These are phyloP conservation scores for Rhododendron simsii DNA, from an alignment of 148 eudicot genomes.

Conservation along the genomic window DNA sequence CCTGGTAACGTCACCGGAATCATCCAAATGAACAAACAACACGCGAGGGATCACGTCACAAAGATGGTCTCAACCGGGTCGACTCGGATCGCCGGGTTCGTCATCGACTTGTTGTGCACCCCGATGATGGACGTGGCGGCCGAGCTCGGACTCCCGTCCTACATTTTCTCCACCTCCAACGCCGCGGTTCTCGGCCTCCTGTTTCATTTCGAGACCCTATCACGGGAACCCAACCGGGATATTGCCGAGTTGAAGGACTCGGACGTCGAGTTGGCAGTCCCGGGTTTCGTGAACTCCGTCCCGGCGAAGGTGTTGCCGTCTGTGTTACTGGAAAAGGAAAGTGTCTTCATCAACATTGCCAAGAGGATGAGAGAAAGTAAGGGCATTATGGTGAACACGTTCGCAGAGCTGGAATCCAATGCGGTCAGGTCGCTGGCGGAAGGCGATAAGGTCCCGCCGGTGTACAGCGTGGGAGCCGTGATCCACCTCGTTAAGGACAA, in stretches of 20 bases:
- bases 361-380: constrained; percentile 15
- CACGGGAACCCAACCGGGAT: neutral
- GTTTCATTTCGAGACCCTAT: constrained; percentile 17
- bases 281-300: constrained; percentile 25
- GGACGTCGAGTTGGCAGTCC: constrained; percentile 10
- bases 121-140: constrained; percentile 35
- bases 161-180: constrained; percentile 28
- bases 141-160: constrained; percentile 27
- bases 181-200: constrained; percentile 17
- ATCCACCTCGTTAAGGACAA: constrained; percentile 4
- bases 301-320: constrained; percentile 24
- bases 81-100: constrained; percentile 19
- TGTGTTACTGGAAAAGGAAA: neutral
- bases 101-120: constrained; percentile 32
- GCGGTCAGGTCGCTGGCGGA: neutral
- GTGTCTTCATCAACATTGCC: neutral
- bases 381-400: constrained; percentile 38
- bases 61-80: neutral
- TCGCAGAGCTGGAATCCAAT: constrained; percentile 22
- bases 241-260: constrained; percentile 16
- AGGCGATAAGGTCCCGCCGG: constrained; percentile 4
- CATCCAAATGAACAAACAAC: neutral
- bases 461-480: constrained; percentile 34
- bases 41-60: constrained; percentile 7
- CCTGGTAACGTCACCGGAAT: neutral